These are phyloP conservation scores for Solanum pinnatisectum DNA, from an alignment of 257 asterid genomes.

Conservation along the genomic window DNA sequence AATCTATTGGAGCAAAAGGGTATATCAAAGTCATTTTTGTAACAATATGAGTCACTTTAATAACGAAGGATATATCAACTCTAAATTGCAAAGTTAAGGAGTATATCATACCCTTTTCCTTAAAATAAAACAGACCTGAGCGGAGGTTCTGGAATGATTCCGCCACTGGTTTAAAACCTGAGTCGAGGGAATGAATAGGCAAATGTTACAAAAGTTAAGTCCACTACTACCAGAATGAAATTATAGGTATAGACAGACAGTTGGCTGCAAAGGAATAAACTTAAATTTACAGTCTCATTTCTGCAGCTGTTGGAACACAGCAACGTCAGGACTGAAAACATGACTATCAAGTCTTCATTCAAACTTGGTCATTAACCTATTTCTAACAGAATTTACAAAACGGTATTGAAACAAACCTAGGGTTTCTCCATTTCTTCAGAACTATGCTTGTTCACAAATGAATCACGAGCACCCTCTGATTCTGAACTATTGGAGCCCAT, in stretches of 20 bases:
- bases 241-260: not conserved
- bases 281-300: not conserved
- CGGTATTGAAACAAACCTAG: not conserved
- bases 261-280: not conserved
- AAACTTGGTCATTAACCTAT: not conserved
- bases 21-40: not conserved
- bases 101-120: not conserved
- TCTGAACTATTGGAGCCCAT: constrained; percentile 27
- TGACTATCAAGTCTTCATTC: not conserved
- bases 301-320: not conserved
- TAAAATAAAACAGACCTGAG: not conserved
- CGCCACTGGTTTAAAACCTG: not conserved
- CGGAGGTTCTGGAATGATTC: not conserved
- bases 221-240: not conserved
- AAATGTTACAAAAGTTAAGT: not conserved
- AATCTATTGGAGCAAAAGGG: not conserved
- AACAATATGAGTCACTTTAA: not conserved
- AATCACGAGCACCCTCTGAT: constrained; percentile 23
- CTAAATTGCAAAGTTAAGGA: not conserved
- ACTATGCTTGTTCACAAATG: constrained; percentile 23
- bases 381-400: not conserved
- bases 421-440: constrained; percentile 38
- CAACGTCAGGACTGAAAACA: not conserved
- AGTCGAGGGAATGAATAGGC: not conserved
- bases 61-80: not conserved